These are phyloP conservation scores for Magnolia changhungtana DNA, from an alignment of 164 flowering plant genomes.

Conservation along the genomic window DNA sequence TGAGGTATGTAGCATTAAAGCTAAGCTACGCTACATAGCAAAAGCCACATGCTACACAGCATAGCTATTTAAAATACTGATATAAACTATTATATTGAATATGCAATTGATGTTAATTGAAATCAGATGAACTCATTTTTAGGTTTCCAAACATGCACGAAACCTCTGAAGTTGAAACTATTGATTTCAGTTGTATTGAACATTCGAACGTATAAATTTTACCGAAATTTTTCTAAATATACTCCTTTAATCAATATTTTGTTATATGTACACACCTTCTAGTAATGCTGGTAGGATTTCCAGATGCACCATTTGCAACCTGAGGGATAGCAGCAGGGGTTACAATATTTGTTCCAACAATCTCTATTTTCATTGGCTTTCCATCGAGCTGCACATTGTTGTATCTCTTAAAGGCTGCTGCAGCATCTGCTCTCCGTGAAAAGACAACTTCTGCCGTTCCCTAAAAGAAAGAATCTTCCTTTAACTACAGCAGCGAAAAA, in stretches of 20 bases:
- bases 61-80: not conserved
- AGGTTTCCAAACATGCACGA: not conserved
- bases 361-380: slow-evolving; percentile 97
- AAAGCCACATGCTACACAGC: too few species aligned
- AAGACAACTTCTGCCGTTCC: slow-evolving; percentile 90
- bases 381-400: slow-evolving; percentile 99
- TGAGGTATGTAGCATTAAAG: too few species aligned
- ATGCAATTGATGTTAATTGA: not conserved
- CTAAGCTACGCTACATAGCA: too few species aligned
- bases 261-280: slow-evolving; percentile 38
- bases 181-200: slow-evolving; percentile 5
- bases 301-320: slow-evolving; percentile 40
- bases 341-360: slow-evolving; percentile 75
- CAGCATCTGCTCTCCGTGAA: slow-evolving; percentile 66
- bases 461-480: slow-evolving; percentile 36
- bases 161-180: not conserved
- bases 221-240: not conserved
- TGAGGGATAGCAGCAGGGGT: slow-evolving; percentile 44
- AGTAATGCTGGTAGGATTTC: slow-evolving; percentile 44
- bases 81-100: not conserved
- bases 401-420: slow-evolving; percentile 85
- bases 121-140: not conserved
- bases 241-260: slow-evolving; percentile 3
- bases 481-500: slow-evolving; percentile 15
- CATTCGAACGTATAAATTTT: too few species aligned